Evolutionary conservation across 2,329 filamentous ascomycete species (phyloP).

Genomic region (Paracoccidioides brasiliensis): DNA sequence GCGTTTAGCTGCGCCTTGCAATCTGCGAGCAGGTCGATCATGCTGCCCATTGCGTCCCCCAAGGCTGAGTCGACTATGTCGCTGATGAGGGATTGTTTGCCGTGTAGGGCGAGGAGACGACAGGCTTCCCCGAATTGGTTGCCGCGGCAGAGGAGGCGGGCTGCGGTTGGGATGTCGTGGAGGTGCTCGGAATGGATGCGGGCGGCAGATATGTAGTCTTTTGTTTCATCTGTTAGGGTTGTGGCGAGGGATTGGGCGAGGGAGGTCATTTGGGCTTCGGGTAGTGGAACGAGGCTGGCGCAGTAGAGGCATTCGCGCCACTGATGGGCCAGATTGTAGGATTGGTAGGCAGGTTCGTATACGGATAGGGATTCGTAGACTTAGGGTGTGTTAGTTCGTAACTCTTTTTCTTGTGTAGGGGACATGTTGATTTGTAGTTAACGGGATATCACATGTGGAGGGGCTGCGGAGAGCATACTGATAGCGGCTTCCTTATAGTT

Average conservation of each 20-base stretch:
- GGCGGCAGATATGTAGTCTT: slow-evolving; percentile 70
- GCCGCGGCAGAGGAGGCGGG: slow-evolving; percentile 71
- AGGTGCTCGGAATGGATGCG: slow-evolving; percentile 74
- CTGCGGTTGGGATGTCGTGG: slow-evolving; percentile 53
- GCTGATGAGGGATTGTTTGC: slow-evolving; percentile 49
- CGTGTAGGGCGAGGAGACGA: slow-evolving; percentile 54
- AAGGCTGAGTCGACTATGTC: slow-evolving; percentile 65
- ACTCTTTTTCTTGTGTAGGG: not conserved
- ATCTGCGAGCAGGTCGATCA: slow-evolving; percentile 84
- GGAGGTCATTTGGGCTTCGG: slow-evolving; percentile 45
- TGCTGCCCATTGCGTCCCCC: slow-evolving; percentile 64
- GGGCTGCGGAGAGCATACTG: slow-evolving; percentile 19
- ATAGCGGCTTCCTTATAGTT: slow-evolving; percentile 76
- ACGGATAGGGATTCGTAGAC: slow-evolving; percentile 77
- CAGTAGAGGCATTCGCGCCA: slow-evolving; percentile 86
- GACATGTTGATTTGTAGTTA: not conserved
- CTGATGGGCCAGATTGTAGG: slow-evolving; percentile 70
- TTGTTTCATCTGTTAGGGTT: slow-evolving; percentile 60
- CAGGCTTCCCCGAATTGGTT: slow-evolving; percentile 83
- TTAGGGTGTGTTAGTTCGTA: not conserved
- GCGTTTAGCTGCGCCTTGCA: slow-evolving; percentile 74
- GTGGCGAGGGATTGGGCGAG: slow-evolving; percentile 67
- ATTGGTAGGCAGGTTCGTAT: slow-evolving; percentile 60
- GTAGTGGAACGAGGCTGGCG: slow-evolving; percentile 55
- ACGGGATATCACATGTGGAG: not conserved